These are phyloP conservation scores for Penicillium sp. DNA, from an alignment of 2,329 filamentous ascomycete species.

Conservation along the genomic window DNA sequence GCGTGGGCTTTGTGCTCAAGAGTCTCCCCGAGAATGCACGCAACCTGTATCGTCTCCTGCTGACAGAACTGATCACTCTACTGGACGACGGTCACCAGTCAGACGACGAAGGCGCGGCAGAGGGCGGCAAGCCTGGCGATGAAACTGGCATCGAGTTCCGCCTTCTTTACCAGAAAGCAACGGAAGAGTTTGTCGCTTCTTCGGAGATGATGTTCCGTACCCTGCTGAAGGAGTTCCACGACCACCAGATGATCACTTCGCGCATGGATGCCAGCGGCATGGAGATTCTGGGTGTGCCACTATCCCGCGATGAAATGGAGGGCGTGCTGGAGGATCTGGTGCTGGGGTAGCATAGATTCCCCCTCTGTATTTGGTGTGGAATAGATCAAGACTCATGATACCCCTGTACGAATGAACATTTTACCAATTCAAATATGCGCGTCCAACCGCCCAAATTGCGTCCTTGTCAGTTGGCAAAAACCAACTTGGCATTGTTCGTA, in stretches of 20 bases:
- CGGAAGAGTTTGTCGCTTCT: conserved; percentile 94
- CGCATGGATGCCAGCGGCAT: conserved; percentile 81
- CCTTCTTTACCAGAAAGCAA: conserved; percentile 88
- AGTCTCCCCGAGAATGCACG: conserved; percentile 90
- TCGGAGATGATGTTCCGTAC: conserved; percentile 95
- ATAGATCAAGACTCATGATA: conserved; percentile 32
- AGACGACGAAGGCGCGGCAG: conserved; percentile 50
- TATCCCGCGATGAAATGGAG: conserved; percentile 84
- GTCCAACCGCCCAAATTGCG: background rate
- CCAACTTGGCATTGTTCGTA: background rate
- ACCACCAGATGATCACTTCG: conserved; percentile 95
- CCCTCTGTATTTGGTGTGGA: conserved; percentile 6
- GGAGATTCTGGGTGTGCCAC: conserved; percentile 80
- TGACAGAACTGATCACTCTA: conserved; percentile 76
- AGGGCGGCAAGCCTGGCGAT: conserved; percentile 29
- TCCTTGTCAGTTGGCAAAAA: background rate
- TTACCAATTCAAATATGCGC: conserved; percentile 8
- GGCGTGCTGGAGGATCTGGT: conserved; percentile 75
- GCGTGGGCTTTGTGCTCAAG: conserved; percentile 84
- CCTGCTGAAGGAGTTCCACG: conserved; percentile 93
- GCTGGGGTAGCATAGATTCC: conserved; percentile 26
- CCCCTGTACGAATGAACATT: conserved; percentile 23
- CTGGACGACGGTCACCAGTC: conserved; percentile 52
- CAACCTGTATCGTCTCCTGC: conserved; percentile 77
- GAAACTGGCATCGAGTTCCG: conserved; percentile 78